Evolutionary conservation across 2,329 filamentous ascomycete genomes (phyloP), one percentile per base, ranked within the genome.

Genomic region (Pseudogymnoascus sp.): DNA sequence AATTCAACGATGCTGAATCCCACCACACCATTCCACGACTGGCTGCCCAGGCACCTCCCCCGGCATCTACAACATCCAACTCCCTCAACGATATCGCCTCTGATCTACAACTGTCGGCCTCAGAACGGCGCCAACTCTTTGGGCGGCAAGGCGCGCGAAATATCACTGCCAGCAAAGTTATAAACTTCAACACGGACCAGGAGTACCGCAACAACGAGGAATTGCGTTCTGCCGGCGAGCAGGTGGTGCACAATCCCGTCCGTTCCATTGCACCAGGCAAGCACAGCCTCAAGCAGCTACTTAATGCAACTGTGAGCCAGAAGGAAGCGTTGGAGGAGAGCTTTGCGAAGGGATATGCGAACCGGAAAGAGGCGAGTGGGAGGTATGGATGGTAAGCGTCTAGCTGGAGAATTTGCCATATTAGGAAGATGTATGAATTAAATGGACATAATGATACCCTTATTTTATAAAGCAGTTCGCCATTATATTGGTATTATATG

Each of bases 251-350:
- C 75, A 92, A 93, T 69, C 89, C 92, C 6, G 87, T 97, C 62
- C 87, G 91, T 60, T 79, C 87, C 2, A 88, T 96, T 71, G 87
- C 90, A 25, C 89, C 92, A 3, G 90, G 91, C 64, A 97, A 97
- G 77, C 92, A 97, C 76, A 95, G 84, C 69, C 79, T 97, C 73
- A 87, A 87, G 71, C 92, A 96, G 77, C 80, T 97, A 68, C 89
- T 97, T 67, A 91, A 86, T 74, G 88, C 88, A 64, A 92, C 90
- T 27, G 85, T 85, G 67, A 89, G 81, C 65, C 92, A 97, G 75
- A 86, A 87, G 71, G 91, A 96, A 9, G 92, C 91, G 2, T 77
- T 97, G 67, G 92, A 97, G 75, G 93, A 97, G 71, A 92, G 90
- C 72, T 97, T 96, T 78, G 91, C 91, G 18, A 80, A 87, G 67